Evolutionary conservation across 2,329 filamentous ascomycete genomes (phyloP).

Genomic region (Fusarium sulawesiense): DNA sequence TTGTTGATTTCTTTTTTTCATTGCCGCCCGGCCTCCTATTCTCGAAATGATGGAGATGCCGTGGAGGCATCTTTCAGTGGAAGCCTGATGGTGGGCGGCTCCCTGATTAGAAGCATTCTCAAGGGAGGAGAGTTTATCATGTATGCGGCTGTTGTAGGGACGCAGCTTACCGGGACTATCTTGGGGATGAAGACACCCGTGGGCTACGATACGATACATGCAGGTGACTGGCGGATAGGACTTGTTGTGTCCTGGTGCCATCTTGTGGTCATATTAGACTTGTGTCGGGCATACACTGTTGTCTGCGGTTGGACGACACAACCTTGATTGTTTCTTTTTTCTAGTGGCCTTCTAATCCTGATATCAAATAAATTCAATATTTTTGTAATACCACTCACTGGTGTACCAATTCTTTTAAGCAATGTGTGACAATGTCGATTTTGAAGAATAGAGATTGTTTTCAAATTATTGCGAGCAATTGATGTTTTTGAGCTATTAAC

Average conservation of each 20-base stretch:
- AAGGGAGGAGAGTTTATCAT: slow-evolving; percentile 28
- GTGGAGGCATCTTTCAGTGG: slow-evolving; percentile 11
- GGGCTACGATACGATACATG: slow-evolving; percentile 36
- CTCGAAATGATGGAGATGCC: slow-evolving; percentile 45
- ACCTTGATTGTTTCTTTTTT: slow-evolving; percentile 59
- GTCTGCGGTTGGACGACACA: slow-evolving; percentile 46
- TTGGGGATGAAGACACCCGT: slow-evolving; percentile 37
- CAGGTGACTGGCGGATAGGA: slow-evolving; percentile 35
- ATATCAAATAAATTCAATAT: slow-evolving; percentile 64
- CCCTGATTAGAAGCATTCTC: slow-evolving; percentile 36
- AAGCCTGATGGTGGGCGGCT: slow-evolving; percentile 29
- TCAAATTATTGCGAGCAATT: background rate
- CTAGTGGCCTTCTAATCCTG: slow-evolving; percentile 73
- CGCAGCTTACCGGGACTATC: slow-evolving; percentile 37
- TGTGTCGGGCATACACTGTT: slow-evolving; percentile 44
- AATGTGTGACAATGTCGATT: background rate
- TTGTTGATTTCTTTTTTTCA: slow-evolving; percentile 52
- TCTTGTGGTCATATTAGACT: slow-evolving; percentile 39
- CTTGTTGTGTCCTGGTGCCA: slow-evolving; percentile 23
- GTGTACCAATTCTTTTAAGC: background rate
- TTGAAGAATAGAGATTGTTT: background rate
- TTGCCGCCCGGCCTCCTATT: slow-evolving; percentile 47
- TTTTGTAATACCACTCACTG: slow-evolving; percentile 40
- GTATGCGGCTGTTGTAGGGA: slow-evolving; percentile 38
- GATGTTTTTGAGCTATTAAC: background rate